Evolutionary conservation across 2,329 filamentous ascomycete genomes (phyloP).

Genomic region (Chrysosporium queenslandicum): DNA sequence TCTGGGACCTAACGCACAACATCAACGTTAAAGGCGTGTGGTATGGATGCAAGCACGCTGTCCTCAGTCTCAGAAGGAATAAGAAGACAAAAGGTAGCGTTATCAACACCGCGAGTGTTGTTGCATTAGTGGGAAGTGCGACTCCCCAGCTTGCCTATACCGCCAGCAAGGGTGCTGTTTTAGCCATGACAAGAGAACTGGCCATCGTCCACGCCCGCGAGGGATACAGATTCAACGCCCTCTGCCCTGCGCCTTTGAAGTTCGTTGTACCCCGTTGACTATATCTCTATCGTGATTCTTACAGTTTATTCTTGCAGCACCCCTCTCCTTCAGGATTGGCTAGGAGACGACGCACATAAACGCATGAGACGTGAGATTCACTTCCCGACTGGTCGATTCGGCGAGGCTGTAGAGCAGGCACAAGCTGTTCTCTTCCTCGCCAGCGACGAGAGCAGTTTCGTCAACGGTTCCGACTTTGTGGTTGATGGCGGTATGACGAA

Average conservation of each 20-base stretch:
- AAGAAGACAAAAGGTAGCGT: slow-evolving; percentile 69
- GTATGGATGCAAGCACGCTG: slow-evolving; percentile 88
- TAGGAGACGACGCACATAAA: slow-evolving; percentile 77
- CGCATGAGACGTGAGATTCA: slow-evolving; percentile 74
- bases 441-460: slow-evolving; percentile 78
- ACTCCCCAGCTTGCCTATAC: slow-evolving; percentile 90
- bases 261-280: slow-evolving; percentile 24
- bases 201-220: slow-evolving; percentile 88
- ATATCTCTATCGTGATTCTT: neutral
- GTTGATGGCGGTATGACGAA: slow-evolving; percentile 95
- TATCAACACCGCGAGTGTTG: slow-evolving; percentile 87
- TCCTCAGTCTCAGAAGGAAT: slow-evolving; percentile 68
- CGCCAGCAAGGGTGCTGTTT: slow-evolving; percentile 82
- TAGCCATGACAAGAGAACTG: slow-evolving; percentile 80
- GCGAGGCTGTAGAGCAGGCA: slow-evolving; percentile 88
- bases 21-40: slow-evolving; percentile 99
- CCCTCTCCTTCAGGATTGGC: slow-evolving; percentile 82
- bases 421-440: slow-evolving; percentile 81
- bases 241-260: slow-evolving; percentile 87
- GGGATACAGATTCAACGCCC: slow-evolving; percentile 77
- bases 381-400: slow-evolving; percentile 79
- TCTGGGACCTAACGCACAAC: slow-evolving; percentile 87
- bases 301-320: slow-evolving; percentile 43
- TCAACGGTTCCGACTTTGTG: slow-evolving; percentile 85
- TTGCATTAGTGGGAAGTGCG: slow-evolving; percentile 75